phyloP scores from a whole-genome alignment of 768 basidiomycete genomes.

The Hydnomerulius pinastri region DNA sequence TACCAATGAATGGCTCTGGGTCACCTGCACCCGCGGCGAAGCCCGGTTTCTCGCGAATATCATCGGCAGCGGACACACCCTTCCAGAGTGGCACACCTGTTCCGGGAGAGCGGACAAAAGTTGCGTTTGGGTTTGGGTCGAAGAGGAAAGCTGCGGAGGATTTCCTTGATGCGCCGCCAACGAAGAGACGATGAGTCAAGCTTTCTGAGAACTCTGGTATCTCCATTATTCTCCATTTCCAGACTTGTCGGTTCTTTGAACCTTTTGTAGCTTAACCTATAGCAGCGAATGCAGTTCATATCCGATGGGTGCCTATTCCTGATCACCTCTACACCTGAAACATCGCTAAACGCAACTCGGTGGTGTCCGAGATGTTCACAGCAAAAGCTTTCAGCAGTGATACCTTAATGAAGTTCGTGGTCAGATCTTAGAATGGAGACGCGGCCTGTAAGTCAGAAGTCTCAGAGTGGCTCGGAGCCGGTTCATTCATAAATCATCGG shows the following conservation, averaged over 20 bases:
- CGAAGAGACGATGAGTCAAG: conserved; percentile 49
- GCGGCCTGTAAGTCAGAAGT: too few species aligned
- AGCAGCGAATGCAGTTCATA: too few species aligned
- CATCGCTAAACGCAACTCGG: too few species aligned
- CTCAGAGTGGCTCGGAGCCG: too few species aligned
- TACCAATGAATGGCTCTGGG: conserved; percentile 38
- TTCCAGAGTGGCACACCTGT: conserved; percentile 55
- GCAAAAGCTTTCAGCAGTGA: too few species aligned
- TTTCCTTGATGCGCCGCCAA: conserved; percentile 61
- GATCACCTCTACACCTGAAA: too few species aligned
- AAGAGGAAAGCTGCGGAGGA: conserved; percentile 84
- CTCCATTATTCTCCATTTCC: background rate
- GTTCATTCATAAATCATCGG: too few species aligned
- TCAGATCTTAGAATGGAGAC: too few species aligned
- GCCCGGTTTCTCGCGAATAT: conserved; percentile 78
- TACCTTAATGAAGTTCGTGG: too few species aligned
- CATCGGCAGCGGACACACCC: conserved; percentile 54
- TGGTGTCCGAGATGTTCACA: too few species aligned
- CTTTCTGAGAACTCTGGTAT: background rate
- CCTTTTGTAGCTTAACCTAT: background rate
- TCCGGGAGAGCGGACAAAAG: conserved; percentile 66
- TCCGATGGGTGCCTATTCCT: too few species aligned
- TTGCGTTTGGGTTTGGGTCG: conserved; percentile 73
- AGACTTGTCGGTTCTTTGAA: background rate
- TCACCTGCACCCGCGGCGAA: conserved; percentile 59